phyloP scores from a whole-genome alignment of 768 basidiomycete species.

The Trametes maxima region DNA sequence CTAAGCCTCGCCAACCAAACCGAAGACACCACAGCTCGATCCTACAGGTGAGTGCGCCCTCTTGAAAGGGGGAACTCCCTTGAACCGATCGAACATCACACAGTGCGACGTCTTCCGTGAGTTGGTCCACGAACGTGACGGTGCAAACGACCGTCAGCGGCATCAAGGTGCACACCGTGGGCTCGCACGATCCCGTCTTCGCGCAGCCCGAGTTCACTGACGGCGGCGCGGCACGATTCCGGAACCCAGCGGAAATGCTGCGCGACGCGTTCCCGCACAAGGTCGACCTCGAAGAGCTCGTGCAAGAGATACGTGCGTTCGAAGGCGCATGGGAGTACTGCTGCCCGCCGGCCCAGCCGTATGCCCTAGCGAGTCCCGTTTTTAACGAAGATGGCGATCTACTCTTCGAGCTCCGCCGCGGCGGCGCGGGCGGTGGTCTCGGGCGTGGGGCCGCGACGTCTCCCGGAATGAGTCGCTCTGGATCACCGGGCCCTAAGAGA shows the following conservation, averaged over 20 bases:
- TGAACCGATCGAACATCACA: neutral
- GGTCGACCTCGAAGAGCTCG: slow-evolving; percentile 28
- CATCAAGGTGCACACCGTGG: slow-evolving; percentile 26
- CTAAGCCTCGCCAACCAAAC: slow-evolving; percentile 27
- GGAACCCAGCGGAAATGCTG: slow-evolving; percentile 27
- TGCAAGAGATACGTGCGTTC: slow-evolving; percentile 30
- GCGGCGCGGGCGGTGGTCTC: neutral
- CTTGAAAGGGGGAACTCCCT: neutral
- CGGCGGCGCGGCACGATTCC: slow-evolving; percentile 13
- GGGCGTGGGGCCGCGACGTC: neutral
- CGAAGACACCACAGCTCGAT: slow-evolving; percentile 14
- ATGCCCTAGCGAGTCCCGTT: slow-evolving; percentile 33
- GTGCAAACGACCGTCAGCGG: slow-evolving; percentile 27
- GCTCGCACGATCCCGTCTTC: slow-evolving; percentile 20
- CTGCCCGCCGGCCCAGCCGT: slow-evolving; percentile 30
- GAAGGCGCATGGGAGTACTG: slow-evolving; percentile 33
- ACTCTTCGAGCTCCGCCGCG: slow-evolving; percentile 33
- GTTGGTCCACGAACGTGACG: slow-evolving; percentile 29
- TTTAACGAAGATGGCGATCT: slow-evolving; percentile 36
- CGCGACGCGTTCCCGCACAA: slow-evolving; percentile 25
- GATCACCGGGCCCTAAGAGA: neutral
- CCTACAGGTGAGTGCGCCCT: slow-evolving; percentile 9
- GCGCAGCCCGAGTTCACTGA: slow-evolving; percentile 10
- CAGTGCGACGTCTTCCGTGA: slow-evolving; percentile 29
- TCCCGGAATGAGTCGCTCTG: neutral